Percentiles rank a stretch among this genome's conserved stretches.
These are phyloP conservation scores for Blastocystis sp. DNA, from an alignment of 352 stramenopile genomes.

Conservation along the genomic window DNA sequence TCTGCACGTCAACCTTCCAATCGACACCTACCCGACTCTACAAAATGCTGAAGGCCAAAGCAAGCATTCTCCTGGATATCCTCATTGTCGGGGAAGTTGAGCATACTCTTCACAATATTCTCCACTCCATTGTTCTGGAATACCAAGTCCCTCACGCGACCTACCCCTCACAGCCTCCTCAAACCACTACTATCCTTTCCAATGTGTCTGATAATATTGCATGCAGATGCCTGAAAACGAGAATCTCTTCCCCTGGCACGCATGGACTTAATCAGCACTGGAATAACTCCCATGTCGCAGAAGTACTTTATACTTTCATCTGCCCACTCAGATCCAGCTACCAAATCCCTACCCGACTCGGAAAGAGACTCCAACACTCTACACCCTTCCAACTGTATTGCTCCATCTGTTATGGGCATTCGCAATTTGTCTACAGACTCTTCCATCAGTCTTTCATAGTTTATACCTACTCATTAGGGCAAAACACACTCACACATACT, in stretches of 20 bases:
- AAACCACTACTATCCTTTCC: background rate
- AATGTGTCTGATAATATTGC: conserved; percentile 12
- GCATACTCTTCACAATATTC: conserved; percentile 54
- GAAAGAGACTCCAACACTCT: conserved; percentile 35
- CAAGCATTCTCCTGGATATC: conserved; percentile 44
- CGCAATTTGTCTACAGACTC: conserved; percentile 44
- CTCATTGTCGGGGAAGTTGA: conserved; percentile 49
- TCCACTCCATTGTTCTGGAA: conserved; percentile 49
- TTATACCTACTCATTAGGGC: conserved; percentile 31
- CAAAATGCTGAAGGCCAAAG: conserved; percentile 43
- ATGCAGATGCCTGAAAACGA: conserved; percentile 31
- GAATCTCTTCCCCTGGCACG: conserved; percentile 29
- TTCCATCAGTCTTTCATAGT: conserved; percentile 51
- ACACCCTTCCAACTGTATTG: conserved; percentile 31
- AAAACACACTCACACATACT: background rate
- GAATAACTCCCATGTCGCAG: conserved; percentile 39
- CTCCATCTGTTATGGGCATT: conserved; percentile 46
- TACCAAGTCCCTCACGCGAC: background rate
- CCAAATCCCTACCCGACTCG: background rate
- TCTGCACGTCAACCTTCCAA: background rate
- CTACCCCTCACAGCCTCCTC: background rate
- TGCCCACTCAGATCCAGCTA: background rate
- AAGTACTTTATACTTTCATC: conserved; percentile 39
- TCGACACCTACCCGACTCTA: background rate
- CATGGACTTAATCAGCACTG: conserved; percentile 50